Evolutionary conservation across 441 rosid species (phyloP).

Genomic region (Gossypium gossypioides): DNA sequence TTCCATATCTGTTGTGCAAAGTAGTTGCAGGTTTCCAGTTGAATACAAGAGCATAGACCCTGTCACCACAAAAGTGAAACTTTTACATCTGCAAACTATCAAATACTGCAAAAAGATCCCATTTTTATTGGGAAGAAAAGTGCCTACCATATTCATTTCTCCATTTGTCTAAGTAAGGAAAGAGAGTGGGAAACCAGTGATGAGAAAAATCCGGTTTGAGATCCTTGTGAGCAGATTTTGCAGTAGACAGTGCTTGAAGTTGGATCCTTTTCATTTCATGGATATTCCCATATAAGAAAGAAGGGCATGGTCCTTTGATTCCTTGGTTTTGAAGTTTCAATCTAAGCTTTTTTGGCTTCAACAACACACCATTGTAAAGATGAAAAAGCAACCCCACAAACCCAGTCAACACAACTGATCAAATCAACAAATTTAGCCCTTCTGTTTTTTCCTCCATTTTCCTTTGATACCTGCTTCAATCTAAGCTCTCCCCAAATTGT

Average conservation of each 20-base stretch:
- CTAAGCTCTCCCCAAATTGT: not conserved
- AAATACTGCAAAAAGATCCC: not conserved
- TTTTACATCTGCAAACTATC: not conserved
- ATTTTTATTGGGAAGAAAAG: not conserved
- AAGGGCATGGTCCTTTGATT: conserved; percentile 35
- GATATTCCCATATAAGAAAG: conserved; percentile 32
- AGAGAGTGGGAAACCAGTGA: conserved; percentile 29
- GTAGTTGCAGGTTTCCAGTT: conserved; percentile 23
- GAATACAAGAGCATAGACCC: conserved; percentile 37
- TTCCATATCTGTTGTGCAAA: conserved; percentile 27
- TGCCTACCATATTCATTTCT: conserved; percentile 26
- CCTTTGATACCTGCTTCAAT: not conserved
- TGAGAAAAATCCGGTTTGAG: conserved; percentile 17
- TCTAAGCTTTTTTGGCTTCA: conserved; percentile 21
- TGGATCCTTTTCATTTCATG: conserved; percentile 26
- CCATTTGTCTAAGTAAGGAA: conserved; percentile 29
- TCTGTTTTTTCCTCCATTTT: not conserved
- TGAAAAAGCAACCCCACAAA: conserved; percentile 7
- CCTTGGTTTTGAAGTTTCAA: conserved; percentile 33
- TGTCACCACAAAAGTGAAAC: conserved; percentile 1
- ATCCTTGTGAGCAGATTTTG: not conserved
- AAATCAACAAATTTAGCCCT: not conserved
- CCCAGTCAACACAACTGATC: conserved; percentile 15
- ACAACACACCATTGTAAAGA: conserved; percentile 11
- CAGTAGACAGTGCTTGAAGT: conserved; percentile 1